Evolutionary conservation across 192 early-diverging fungal species (phyloP), one percentile per base, ranked within the genome.

Genomic region (Geranomyces michiganensis): DNA sequence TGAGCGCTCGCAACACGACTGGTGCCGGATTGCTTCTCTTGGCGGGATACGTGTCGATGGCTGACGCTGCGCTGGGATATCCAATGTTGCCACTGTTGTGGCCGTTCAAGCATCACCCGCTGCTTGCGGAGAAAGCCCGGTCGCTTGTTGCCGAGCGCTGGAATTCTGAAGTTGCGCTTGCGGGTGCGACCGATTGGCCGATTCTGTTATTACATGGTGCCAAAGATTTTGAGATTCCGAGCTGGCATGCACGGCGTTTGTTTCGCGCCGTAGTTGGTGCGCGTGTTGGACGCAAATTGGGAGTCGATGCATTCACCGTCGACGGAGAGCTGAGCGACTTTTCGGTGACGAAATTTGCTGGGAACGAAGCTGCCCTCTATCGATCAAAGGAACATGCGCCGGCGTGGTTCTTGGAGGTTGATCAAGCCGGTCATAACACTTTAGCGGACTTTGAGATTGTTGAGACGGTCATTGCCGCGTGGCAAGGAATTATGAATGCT

Each of bases 201-300:
- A 63, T 86, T 26, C 70, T 86, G 6, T 26, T 84, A 14, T 63
- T 86, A 10, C 82, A 84, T 55, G 85, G 85, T 15, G 21, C 24
- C 1, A 14, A 51, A 3, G 85, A 86, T 69, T 70, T 49, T 59
- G 85, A 86, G 36, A 84, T 86, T 27, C 56, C 59, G n/a, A 66
- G 68, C 6, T 74, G 67, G 71, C 71, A 82, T 22, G 65, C 71
- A 14, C 46, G 69, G 22, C 32, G 64, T 8, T 31, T 75, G 6
- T 81, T 81, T 36, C 14, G 71, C 8, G 51, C 67, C 8, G 65
- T 70, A 2, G 56, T 62, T 13, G n/a, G 30, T 1, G 69, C 56
- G 1, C 47, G 78, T 22, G 4, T 24, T 15, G 51, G 51, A 3
- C 36, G 51, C 6, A 14, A 55, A 15, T 2, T 55, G 6, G 21